Percentiles rank a stretch among this genome's conserved stretches.
Conservation (phyloP, 805 yeast species). For the Kodamaea hsintzibuensis region DNA sequence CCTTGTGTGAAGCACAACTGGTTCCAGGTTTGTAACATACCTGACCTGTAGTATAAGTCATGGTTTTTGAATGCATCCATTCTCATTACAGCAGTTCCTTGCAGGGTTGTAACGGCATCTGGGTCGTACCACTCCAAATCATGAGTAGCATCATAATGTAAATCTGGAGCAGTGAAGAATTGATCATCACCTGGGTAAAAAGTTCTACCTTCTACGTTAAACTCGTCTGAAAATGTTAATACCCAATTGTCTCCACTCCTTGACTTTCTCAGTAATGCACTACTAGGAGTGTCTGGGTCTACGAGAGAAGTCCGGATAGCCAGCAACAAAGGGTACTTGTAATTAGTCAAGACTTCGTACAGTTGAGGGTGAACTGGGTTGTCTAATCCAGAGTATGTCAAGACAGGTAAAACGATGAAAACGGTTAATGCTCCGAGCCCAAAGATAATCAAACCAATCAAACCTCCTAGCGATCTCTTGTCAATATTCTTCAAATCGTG, state of each 20-base stretch:
- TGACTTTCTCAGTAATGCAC: constrained; percentile 23
- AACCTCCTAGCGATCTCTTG: constrained; percentile 58
- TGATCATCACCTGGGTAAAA: constrained; percentile 47
- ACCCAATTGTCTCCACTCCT: constrained; percentile 34
- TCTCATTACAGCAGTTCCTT: constrained; percentile 36
- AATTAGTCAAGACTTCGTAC: constrained; percentile 49
- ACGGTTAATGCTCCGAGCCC: constrained; percentile 63
- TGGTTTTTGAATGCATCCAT: constrained; percentile 55
- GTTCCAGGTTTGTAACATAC: constrained; percentile 93
- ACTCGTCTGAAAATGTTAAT: constrained; percentile 43
- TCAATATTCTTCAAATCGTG: constrained; percentile 69
- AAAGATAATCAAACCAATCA: constrained; percentile 59
- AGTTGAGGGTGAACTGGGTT: constrained; percentile 21
- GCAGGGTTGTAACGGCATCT: constrained; percentile 41
- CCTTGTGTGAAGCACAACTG: constrained; percentile 89
- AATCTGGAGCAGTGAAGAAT: constrained; percentile 41
- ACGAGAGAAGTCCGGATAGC: constrained; percentile 38
- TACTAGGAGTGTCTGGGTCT: constrained; percentile 44
- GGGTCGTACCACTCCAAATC: constrained; percentile 49
- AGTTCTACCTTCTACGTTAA: constrained; percentile 44
- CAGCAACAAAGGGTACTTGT: constrained; percentile 36
- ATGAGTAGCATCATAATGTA: constrained; percentile 43
- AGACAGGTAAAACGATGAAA: constrained; percentile 77
- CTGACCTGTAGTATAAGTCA: constrained; percentile 78
- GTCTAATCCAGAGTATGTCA: constrained; percentile 77